Conservation (phyloP, 2,329 filamentous ascomycete species). For the Aciculosporium take region DNA sequence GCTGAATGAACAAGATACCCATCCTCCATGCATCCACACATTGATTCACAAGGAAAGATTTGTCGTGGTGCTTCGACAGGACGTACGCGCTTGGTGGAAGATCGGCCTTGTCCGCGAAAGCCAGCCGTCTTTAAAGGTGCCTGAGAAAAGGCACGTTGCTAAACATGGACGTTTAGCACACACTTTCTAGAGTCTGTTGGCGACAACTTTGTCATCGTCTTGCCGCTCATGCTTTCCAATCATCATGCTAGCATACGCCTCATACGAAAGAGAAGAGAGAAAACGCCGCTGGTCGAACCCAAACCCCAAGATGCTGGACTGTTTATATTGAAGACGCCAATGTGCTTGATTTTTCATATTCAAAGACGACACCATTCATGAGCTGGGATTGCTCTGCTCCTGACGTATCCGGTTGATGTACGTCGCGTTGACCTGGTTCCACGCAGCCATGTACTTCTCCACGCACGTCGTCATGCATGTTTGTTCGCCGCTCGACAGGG, state of each 20-base stretch:
- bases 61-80: neutral
- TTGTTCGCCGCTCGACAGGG: slow-evolving; percentile 52
- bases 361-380: neutral
- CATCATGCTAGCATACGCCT: neutral
- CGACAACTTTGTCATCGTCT: neutral
- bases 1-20: slow-evolving; percentile 7
- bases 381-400: slow-evolving; percentile 28
- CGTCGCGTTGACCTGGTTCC: slow-evolving; percentile 58
- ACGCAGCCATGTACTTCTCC: slow-evolving; percentile 72
- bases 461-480: slow-evolving; percentile 63
- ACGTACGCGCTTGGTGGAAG: neutral
- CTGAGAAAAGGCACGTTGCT: neutral
- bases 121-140: neutral
- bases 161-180: neutral
- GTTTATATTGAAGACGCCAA: no score
- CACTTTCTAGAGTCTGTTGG: neutral
- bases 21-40: no score
- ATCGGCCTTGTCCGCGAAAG: neutral
- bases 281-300: neutral
- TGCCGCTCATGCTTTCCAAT: neutral
- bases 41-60: no score
- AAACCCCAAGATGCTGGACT: no score
- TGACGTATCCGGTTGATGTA: slow-evolving; percentile 52
- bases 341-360: neutral
- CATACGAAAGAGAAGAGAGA: neutral